Base-by-base conservation (phyloP, 2,329 filamentous ascomycete genomes). In the Talaromyces sp. region DNA sequence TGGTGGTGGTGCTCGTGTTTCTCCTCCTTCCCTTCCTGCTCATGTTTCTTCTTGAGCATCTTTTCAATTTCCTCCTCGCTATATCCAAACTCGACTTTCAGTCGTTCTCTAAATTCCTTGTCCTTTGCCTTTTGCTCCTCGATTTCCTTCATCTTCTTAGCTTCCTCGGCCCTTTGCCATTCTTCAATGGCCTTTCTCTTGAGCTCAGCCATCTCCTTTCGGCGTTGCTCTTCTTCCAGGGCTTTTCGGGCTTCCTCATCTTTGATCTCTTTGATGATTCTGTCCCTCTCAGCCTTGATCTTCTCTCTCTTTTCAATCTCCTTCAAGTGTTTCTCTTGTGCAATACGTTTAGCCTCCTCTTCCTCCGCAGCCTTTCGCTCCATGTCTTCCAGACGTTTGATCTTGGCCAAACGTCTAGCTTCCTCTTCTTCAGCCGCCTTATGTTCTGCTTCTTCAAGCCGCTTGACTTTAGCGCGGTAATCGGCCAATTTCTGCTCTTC, bases 141-240 rank as follows among this genome's bases (percentile, higher is more conserved):
- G 68, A 80, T 78, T 68, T 85, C 83, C 69, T 76, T 80, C 45
- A 79, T 76, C 27, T 75, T 72, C 62, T 82, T 82, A 64, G 85
- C 82, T 15, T 79, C 76, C 68, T 85, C 81, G 64, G 81, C 76
- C 35, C 75, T 78, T 75, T 83, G 83, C 70, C 82, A 86, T n/a
- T 79, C 80, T 68, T 84, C 83, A 60, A 86, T 77, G 10, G 83
- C 82, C 45, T 84, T 81, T 61, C 79, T 80, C 57, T 82, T 84
- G 66, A 82, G 77, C 69, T 82, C 82, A 43, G 64, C 60, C 39
- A 74, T 81, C 41, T 73, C 70, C 22, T 73, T 75, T 27, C 73
- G 72, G 65, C 72, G 73, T 47, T 67, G 62, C 47, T 70, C 54
- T n/a, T 73, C 71, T 27, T 72, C 71, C 3, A 73, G 70, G 2